A percentile compares a stretch with the other conserved stretches of the same genome.
Conservation (phyloP, 805 yeast genomes). For the Kluyveromyces dobzhanskii region DNA sequence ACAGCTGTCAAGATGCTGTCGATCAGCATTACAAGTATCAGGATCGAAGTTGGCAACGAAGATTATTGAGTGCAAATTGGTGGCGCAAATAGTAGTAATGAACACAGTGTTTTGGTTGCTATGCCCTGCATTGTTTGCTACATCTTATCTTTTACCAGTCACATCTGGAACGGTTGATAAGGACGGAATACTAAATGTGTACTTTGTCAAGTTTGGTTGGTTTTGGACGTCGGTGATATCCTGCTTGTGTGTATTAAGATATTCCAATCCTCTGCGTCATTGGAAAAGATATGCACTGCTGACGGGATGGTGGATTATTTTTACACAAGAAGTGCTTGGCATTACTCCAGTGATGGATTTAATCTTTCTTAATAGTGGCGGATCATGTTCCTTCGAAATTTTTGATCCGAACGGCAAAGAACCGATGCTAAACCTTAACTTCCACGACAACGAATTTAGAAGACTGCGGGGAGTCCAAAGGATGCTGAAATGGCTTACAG, state of each 20-base stretch:
- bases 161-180: conserved; percentile 33
- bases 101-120: conserved; percentile 9
- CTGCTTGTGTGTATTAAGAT: conserved; percentile 18
- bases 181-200: conserved; percentile 57
- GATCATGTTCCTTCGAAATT: conserved; percentile 43
- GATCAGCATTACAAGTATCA: neutral
- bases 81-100: neutral
- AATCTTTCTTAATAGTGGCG: conserved; percentile 75
- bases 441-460: conserved; percentile 15
- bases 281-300: conserved; percentile 40
- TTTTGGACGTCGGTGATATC: conserved; percentile 62
- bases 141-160: conserved; percentile 30
- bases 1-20: no score
- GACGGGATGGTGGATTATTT: conserved; percentile 76
- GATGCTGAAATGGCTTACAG: conserved; percentile 9
- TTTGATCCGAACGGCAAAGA: conserved; percentile 12
- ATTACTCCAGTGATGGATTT: conserved; percentile 77
- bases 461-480: conserved; percentile 11
- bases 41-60: neutral
- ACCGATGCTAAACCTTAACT: conserved; percentile 7
- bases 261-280: conserved; percentile 4
- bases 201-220: conserved; percentile 90
- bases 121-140: conserved; percentile 36
- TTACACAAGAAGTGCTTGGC: conserved; percentile 75
- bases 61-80: no score